Evolutionary conservation across 768 basidiomycete species (phyloP), one percentile per base, ranked within the genome.

Genomic region (Suillus subalutaceus): DNA sequence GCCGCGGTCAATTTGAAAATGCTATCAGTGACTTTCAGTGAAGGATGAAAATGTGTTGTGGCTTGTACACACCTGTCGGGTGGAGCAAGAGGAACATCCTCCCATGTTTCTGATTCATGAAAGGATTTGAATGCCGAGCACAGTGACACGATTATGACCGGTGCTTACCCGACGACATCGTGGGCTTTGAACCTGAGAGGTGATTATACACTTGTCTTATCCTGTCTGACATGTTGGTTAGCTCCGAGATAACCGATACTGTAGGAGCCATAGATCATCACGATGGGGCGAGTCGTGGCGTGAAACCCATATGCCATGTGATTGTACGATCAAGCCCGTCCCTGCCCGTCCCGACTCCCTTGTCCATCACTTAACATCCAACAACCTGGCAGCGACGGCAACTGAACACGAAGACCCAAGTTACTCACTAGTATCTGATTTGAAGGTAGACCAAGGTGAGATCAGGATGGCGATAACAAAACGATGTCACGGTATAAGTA

Each of bases 1-100:
- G 93, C 88, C 23, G 93, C 91, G 0, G 94, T 94, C 69, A 97
- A 85, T 81, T 93, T 89, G 87, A 94, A 94, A 74, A 95, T 95
- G 79, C 93, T 95, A 71, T 52, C 52, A 46, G 69, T 65, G 67
- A 64, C 57, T 63, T 53, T 64, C 26, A 69, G 68, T 57, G 6
- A 50, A 57, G 23, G 40, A 26, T 57, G 63, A 35, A 38, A 48
- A 37, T 57, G 32, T 41, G 18, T 30, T 16, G 53, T 60, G 32
- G 18, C 20, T 12, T 65, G 30, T 63, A 67, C 80, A 16, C 63
- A 92, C 93, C 90, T 91, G 73, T 95, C 93, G 13, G 93, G 91
- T 44, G 93, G 93, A 23, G 93, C 93, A 67, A 93, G 87, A 46
- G 92, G 90, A 32, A 95, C 90, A 64, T 79, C 75, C 67, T 89